Evolutionary conservation across 345 rosid species (phyloP), one percentile per base, ranked within the genome.

Genomic region (Populus nigra): DNA sequence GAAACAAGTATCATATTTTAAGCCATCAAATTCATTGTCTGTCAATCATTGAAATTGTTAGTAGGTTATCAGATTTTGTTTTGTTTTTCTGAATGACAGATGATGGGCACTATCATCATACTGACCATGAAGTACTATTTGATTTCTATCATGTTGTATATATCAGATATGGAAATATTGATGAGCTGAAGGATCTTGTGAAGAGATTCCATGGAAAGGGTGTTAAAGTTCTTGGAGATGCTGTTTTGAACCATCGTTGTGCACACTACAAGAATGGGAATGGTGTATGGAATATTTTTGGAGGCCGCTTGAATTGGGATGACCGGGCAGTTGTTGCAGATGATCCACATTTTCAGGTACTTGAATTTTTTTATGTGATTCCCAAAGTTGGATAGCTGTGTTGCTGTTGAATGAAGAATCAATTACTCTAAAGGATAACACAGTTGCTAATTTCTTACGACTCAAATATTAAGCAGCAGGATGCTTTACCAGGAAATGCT

Each of bases 341-440:
- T 75, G 99, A 95, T 86, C 96, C 97, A 75, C 98, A 95, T 86
- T 95, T 95, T 82, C 96, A 95, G 98, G 99, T 95, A 85, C 23
- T 18, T 29, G 49, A 73, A 69, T 61, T 47, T 29, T 38, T 47
- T 47, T 13, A 13, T 33, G 18, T 61, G 27, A 43, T 75, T 77
- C 50, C n/a, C 69, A 49, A 55, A 59, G 36, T 62, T 65, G 71
- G 73, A 71, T 57, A 72, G 35, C 23, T 55, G 4, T 71, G 31
- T 66, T 57, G 61, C 55, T 59, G 5, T 61, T 59, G 38, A 27
- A 36, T 57, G 69, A 1, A 57, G 74, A 83, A 23, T 57, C 62
- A 75, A 49, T 67, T 41, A 2, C 45, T 41, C 45, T 10, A 16
- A 68, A 55, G 53, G 7, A 47, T 45, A 16, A 17, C 9, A 41